Conservation (phyloP, 148 eudicot genomes). For the Polygonum aviculare region DNA sequence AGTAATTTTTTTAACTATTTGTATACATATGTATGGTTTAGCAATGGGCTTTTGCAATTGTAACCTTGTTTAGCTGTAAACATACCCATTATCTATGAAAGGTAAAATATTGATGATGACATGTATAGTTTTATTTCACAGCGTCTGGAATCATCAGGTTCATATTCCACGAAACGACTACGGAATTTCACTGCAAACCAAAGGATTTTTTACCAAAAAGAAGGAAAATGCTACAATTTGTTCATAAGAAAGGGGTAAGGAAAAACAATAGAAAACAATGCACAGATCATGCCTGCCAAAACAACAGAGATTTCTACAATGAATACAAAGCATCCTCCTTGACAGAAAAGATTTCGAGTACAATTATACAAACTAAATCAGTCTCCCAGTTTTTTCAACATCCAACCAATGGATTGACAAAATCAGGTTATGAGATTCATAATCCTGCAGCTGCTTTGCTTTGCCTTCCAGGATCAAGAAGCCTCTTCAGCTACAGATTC, state of each 20-base stretch:
- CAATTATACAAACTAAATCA: not conserved
- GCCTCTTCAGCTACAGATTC: not conserved
- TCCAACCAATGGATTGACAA: not conserved
- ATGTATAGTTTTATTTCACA: not conserved
- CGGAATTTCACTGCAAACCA: not conserved
- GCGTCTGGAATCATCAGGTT: not conserved
- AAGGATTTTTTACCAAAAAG: not conserved
- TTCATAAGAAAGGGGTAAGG: not conserved
- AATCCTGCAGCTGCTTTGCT: not conserved
- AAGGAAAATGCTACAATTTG: not conserved
- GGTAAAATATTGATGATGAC: not conserved
- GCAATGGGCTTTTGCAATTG: slow-evolving; percentile 1
- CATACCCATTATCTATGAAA: not conserved
- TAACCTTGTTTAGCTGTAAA: slow-evolving; percentile 5
- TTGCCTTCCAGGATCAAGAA: not conserved
- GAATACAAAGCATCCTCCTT: not conserved
- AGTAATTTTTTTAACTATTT: not conserved
- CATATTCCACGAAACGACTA: too few relatives aligned
- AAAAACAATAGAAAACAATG: not conserved
- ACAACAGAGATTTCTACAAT: not conserved
- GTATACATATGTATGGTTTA: slow-evolving; percentile 3
- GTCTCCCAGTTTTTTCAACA: not conserved
- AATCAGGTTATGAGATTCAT: not conserved
- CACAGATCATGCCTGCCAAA: not conserved
- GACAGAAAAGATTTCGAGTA: not conserved